Base-by-base conservation (phyloP, 176 grass and related monocot genomes). In the Oryza brachyantha region DNA sequence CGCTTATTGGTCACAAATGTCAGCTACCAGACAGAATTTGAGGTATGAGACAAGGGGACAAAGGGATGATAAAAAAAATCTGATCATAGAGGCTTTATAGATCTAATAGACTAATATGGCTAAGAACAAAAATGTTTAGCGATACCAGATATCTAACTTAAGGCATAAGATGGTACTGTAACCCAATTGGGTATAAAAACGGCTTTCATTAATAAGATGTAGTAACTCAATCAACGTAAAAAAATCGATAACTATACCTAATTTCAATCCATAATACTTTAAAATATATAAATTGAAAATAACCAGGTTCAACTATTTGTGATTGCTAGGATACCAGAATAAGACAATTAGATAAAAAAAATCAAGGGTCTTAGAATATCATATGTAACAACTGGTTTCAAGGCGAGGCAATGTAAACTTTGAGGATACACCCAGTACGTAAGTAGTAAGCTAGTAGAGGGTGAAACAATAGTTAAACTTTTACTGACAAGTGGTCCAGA, bases 351-450 rank as follows among this genome's bases (percentile, higher is more conserved):
- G 5, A n/a, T 45, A 19, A n/a, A n/a, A n/a, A 12, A 10, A 43
- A 43, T 34, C 38, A 63, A 21, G 38, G 4, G n/a, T 70, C 68
- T 81, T 13, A 0, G 12, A 64, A 38, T 50, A 71, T 72, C 28
- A 10, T 10, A 7, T 34, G 38, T 10, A 32, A n/a, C 55, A 50
- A 16, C 37, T 62, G 10, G 79, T 35, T 29, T 32, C 24, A 2
- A 16, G 27, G 41, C 4, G 21, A 81, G 78, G 65, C 26, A 70
- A 80, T 41, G 35, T 43, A 80, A 79, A 21, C 24, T 70, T 70
- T 80, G 14, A 6, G 41, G 16, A 41, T 31, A 31, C 65, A 29
- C 5, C 34, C 35, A 80, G 48, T 40, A 45, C 29, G 17, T 29
- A 58, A 31, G 34, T 3, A 58, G 8, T 40, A 79, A 69, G 46